Percentiles rank a stretch among this genome's conserved stretches.
These are phyloP conservation scores for Rugonectria rugulosa DNA, from an alignment of 2,329 filamentous ascomycete species.

Conservation along the genomic window DNA sequence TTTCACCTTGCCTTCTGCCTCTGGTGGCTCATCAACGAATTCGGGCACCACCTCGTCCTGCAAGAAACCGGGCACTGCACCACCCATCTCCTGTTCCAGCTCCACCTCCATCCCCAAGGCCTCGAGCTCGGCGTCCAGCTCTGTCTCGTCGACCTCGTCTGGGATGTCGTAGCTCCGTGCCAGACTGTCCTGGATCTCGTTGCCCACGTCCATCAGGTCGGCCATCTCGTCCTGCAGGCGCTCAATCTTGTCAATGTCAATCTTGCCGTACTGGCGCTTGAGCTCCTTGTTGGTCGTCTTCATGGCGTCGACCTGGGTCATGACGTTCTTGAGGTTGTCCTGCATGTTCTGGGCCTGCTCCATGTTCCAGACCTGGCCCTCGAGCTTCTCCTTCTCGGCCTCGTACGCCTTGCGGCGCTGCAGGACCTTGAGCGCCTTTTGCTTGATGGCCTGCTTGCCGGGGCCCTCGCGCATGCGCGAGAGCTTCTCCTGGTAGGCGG, in stretches of 20 bases:
- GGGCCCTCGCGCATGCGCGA: conserved; percentile 94
- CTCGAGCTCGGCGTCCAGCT: conserved; percentile 95
- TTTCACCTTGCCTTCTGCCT: conserved; percentile 77
- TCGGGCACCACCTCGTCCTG: conserved; percentile 85
- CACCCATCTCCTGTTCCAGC: conserved; percentile 73
- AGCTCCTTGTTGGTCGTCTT: conserved; percentile 96
- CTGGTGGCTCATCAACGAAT: conserved; percentile 92
- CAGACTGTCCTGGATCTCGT: conserved; percentile 97
- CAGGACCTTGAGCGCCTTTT: conserved; percentile 93
- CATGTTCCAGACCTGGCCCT: conserved; percentile 98
- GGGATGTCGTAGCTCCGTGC: conserved; percentile 91
- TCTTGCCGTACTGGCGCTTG: conserved; percentile 93
- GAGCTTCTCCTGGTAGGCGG: conserved; percentile 86
- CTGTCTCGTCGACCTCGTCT: conserved; percentile 95
- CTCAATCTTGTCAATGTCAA: conserved; percentile 98
- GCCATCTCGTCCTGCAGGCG: conserved; percentile 99
- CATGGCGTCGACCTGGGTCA: conserved; percentile 98
- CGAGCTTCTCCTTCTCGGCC: conserved; percentile 89
- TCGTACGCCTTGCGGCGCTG: conserved; percentile 96
- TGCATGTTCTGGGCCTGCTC: conserved; percentile 98
- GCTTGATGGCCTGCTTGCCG: conserved; percentile 89
- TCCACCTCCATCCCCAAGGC: conserved; percentile 94
- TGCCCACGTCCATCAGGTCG: conserved; percentile 95
- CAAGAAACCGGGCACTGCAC: conserved; percentile 82
- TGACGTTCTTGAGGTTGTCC: conserved; percentile 97